Base-by-base conservation (phyloP, 805 yeast species). In the Wickerhamiella cacticola region DNA sequence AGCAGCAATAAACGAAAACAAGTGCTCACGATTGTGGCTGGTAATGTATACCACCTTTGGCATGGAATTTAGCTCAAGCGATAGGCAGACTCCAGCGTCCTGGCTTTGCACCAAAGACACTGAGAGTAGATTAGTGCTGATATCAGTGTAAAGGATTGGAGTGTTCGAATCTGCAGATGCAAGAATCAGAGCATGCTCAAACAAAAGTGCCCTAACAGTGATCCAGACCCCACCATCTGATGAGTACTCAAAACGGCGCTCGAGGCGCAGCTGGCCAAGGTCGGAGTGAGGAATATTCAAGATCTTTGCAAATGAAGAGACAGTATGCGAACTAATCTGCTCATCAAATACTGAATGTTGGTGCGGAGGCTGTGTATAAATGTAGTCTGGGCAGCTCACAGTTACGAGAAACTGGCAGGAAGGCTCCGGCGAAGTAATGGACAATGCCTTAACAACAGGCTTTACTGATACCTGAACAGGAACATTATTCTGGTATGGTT, bases 1-100 rank as follows among this genome's bases (percentile, higher is more conserved):
- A 3, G 51, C 53, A 4, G 51, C 44, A 8, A 35, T 41, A 34
- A 48, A 43, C 15, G 33, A 38, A 36, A 29, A 39, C 16, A 47
- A n/a, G 19, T 47, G 46, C 22, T 47, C 50, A 3, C 35, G 41
- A 15, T 35, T 41, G 13, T 16, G 18, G 13, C 46, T 25, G 9
- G 42, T 38, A 13, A 47, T 16, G 38, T 41, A 45, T 3, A 35
- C 43, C 8, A 40, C 40, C 33, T 15, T 35, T 5, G 31, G 34
- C 24, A 16, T n/a, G 12, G 23, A n/a, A 2, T n/a, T 28, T 18
- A 25, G 21, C 15, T 24, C 29, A 28, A 39, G 39, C 3, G n/a
- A 15, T 18, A 49, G n/a, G 16, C 44, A 33, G 15, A 48, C 26
- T 2, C 40, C 22, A 6, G 29, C 19, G 10, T 39, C 31, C 12